A percentile compares a stretch with the other conserved stretches of the same genome.
Conservation (phyloP, 2,329 filamentous ascomycete genomes). For the Talaromyces sp. region DNA sequence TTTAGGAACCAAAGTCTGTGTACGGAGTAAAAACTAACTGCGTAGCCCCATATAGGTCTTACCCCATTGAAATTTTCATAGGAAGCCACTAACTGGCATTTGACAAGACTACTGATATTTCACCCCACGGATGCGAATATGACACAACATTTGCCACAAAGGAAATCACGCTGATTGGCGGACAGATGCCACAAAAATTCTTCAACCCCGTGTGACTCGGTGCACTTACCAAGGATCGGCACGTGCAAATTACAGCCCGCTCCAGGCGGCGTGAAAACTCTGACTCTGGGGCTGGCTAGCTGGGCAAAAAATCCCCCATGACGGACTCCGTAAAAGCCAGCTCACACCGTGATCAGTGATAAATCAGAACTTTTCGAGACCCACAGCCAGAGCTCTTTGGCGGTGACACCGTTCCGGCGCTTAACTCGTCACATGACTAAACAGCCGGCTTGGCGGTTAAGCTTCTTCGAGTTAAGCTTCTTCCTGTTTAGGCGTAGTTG, state of each 20-base stretch:
- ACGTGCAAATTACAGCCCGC: background rate
- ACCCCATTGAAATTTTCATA: background rate
- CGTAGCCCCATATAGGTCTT: background rate
- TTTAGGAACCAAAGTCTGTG: no score
- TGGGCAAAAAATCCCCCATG: background rate
- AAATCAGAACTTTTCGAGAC: background rate
- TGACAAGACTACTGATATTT: background rate
- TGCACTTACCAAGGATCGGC: background rate
- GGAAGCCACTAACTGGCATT: background rate
- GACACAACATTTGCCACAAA: background rate
- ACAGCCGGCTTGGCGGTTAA: background rate
- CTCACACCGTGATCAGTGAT: background rate
- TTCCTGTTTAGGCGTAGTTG: background rate
- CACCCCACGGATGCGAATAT: background rate
- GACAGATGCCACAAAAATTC: background rate
- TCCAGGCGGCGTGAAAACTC: background rate
- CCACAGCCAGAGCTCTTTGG: background rate
- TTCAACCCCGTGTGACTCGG: background rate
- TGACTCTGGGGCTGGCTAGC: background rate
- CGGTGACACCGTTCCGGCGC: background rate
- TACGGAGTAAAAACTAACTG: no score
- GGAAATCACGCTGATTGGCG: background rate
- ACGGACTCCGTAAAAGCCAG: background rate
- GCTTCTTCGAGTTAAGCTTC: background rate
- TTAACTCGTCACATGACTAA: background rate